Conservation (phyloP, 306 rosid genomes). For the Lathyrus tuberosus region DNA sequence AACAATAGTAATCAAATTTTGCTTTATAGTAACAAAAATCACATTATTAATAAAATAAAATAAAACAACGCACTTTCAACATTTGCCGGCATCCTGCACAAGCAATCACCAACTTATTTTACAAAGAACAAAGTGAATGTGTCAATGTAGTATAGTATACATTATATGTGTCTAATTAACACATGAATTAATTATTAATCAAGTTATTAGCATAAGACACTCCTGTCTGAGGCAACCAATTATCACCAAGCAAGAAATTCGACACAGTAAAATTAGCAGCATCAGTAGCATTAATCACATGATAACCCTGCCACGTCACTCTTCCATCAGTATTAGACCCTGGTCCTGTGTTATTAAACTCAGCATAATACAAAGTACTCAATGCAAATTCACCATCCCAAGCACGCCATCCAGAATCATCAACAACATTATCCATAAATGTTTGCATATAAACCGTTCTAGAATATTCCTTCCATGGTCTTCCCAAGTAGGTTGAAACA, state of each 20-base stretch:
- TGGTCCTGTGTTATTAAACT: constrained; percentile 67
- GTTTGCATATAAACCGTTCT: constrained; percentile 77
- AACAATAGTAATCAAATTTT: background rate
- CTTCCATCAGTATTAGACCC: constrained; percentile 60
- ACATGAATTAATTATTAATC: background rate
- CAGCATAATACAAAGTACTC: constrained; percentile 73
- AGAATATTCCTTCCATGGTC: constrained; percentile 91
- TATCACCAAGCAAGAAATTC: constrained; percentile 67
- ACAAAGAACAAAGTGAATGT: constrained; percentile 13
- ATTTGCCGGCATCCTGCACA: constrained; percentile 4
- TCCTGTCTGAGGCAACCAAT: constrained; percentile 81
- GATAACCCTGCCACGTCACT: constrained; percentile 76
- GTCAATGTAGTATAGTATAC: background rate
- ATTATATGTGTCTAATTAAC: background rate
- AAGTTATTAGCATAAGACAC: constrained; percentile 56
- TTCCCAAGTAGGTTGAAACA: constrained; percentile 61
- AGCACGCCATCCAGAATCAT: constrained; percentile 66
- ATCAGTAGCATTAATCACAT: constrained; percentile 61
- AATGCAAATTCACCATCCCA: constrained; percentile 87
- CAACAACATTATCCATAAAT: constrained; percentile 53
- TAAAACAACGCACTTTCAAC: constrained; percentile 18
- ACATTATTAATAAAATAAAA: constrained; percentile 17
- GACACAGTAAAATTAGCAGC: constrained; percentile 74
- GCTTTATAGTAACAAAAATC: constrained; percentile 25
- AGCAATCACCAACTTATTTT: constrained; percentile 28